Percentiles rank a stretch among this genome's conserved stretches.
Evolutionary conservation across 352 stramenopile genomes (phyloP).

Genomic region (Phytophthora kernoviae): DNA sequence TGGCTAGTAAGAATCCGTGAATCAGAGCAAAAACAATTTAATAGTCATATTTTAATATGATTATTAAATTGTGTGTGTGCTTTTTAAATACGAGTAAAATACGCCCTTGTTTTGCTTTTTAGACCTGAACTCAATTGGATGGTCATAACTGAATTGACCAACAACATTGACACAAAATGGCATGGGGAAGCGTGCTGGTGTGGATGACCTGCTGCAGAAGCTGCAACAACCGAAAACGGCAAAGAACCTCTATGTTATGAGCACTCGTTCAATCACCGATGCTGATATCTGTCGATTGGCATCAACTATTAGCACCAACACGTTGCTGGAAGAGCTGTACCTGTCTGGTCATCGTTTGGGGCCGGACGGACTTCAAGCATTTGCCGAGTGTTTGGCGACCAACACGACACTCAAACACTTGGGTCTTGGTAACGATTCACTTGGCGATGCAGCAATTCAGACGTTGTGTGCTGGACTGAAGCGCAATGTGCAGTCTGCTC

Average conservation of each 20-base stretch:
- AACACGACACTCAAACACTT: slow-evolving; percentile 76
- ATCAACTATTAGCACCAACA: slow-evolving; percentile 55
- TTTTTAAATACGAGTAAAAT: too few species aligned
- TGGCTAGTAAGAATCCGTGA: too few species aligned
- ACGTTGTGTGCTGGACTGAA: slow-evolving; percentile 53
- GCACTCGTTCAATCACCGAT: slow-evolving; percentile 67
- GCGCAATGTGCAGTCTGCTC: slow-evolving; percentile 51
- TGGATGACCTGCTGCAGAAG: slow-evolving; percentile 77
- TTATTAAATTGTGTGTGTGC: too few species aligned
- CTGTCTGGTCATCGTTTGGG: slow-evolving; percentile 75
- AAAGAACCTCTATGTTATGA: slow-evolving; percentile 77
- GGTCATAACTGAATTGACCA: background rate
- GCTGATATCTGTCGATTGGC: slow-evolving; percentile 58
- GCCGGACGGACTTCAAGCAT: slow-evolving; percentile 43
- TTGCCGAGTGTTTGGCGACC: slow-evolving; percentile 66
- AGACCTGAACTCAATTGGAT: too few species aligned
- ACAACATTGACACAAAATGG: slow-evolving; percentile 48
- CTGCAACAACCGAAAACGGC: slow-evolving; percentile 62
- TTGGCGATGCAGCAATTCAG: slow-evolving; percentile 59
- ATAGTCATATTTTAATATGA: too few species aligned
- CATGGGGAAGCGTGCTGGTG: slow-evolving; percentile 73
- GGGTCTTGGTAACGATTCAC: slow-evolving; percentile 58
- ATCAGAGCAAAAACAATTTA: too few species aligned
- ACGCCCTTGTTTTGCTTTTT: too few species aligned
- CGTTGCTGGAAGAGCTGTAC: slow-evolving; percentile 76